A percentile compares a stretch with the other conserved stretches of the same genome.
These are phyloP conservation scores for Aphanoascus verrucosus DNA, from an alignment of 2,329 filamentous ascomycete genomes.

Conservation along the genomic window DNA sequence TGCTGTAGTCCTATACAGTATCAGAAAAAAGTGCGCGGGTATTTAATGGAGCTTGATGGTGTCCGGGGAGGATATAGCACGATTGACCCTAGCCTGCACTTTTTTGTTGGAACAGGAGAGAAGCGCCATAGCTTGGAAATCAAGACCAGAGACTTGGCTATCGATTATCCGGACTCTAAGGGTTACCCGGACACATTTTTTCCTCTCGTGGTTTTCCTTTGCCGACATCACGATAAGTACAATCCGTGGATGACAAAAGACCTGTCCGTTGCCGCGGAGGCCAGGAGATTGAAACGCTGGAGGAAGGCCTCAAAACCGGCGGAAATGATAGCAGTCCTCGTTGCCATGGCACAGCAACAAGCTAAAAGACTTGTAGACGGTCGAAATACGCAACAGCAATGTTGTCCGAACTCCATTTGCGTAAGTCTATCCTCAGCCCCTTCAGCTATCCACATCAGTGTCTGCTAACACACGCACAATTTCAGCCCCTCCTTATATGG, in stretches of 20 bases:
- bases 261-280: neutral
- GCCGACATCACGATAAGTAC: neutral
- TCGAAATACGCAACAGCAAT: neutral
- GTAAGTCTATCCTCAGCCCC: too few relatives aligned
- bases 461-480: too few relatives aligned
- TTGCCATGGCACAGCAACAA: conserved; percentile 6
- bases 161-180: neutral
- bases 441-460: too few relatives aligned
- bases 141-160: neutral
- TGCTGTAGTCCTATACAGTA: too few relatives aligned
- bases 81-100: neutral
- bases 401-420: too few relatives aligned
- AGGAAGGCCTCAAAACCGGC: neutral
- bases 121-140: neutral
- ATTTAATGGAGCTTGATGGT: too few relatives aligned
- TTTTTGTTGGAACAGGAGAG: neutral
- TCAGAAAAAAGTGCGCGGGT: too few relatives aligned
- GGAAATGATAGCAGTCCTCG: conserved; percentile 1
- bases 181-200: neutral
- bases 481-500: conserved; percentile 1
- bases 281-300: neutral
- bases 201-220: neutral
- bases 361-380: neutral
- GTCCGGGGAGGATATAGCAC: neutral
- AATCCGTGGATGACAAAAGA: neutral